phyloP scores from a whole-genome alignment of 2,329 filamentous ascomycete genomes.

The Neopestalotiopsis sp. region DNA sequence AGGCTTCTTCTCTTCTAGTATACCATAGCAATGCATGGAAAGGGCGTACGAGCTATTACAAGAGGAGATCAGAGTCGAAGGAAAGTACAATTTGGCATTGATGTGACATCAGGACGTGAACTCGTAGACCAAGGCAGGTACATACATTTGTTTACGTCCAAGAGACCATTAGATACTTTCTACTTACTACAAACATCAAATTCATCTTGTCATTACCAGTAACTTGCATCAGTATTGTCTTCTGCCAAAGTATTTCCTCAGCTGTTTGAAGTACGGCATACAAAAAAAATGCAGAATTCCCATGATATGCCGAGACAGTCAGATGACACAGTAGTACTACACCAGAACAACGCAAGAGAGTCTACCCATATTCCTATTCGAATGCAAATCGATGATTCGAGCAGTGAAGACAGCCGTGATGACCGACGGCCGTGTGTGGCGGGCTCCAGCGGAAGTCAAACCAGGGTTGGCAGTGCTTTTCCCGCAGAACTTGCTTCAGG shows the following conservation, averaged over 20 bases:
- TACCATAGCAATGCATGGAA: too few relatives aligned
- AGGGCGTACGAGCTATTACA: too few relatives aligned
- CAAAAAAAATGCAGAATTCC: not conserved
- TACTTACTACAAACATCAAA: not conserved
- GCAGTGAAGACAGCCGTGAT: not conserved
- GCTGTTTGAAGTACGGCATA: not conserved
- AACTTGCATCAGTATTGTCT: not conserved
- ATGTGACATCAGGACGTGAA: too few relatives aligned
- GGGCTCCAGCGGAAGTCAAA: not conserved
- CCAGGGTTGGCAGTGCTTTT: not conserved
- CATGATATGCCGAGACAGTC: too few relatives aligned
- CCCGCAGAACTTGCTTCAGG: not conserved
- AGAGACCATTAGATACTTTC: not conserved
- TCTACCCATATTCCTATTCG: too few relatives aligned
- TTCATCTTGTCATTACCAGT: not conserved
- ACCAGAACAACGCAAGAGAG: too few relatives aligned
- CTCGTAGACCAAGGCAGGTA: too few relatives aligned
- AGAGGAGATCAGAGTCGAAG: too few relatives aligned
- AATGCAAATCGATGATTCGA: too few relatives aligned
- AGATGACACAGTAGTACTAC: too few relatives aligned
- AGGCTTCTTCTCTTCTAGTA: too few relatives aligned
- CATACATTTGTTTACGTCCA: not conserved
- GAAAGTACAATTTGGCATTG: too few relatives aligned
- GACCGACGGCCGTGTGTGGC: not conserved
- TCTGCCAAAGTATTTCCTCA: not conserved